Evolutionary conservation across 148 eudicot species (phyloP).

Genomic region (Vaccinium macrocarpon): DNA sequence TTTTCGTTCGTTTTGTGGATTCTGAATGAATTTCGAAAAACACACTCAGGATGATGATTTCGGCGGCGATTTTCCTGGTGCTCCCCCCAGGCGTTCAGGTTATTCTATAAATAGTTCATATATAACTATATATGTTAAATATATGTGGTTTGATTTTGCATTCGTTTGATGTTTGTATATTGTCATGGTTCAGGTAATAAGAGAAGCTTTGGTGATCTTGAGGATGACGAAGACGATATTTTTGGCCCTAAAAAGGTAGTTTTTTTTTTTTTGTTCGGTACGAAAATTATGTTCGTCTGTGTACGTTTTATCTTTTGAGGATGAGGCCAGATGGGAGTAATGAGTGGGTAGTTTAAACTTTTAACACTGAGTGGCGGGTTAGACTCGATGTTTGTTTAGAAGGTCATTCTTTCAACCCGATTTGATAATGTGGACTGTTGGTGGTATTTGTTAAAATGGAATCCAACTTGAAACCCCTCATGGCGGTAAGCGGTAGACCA

Average conservation of each 20-base stretch:
- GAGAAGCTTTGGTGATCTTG: constrained; percentile 84
- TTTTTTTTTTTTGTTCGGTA: not conserved
- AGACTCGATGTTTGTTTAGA: not conserved
- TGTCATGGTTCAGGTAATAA: constrained; percentile 51
- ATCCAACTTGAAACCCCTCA: not conserved
- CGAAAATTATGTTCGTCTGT: not conserved
- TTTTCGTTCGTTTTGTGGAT: constrained; percentile 2
- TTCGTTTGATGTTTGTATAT: not conserved
- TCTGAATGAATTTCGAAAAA: not conserved
- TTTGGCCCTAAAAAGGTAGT: constrained; percentile 78
- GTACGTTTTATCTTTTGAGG: not conserved
- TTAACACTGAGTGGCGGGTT: not conserved
- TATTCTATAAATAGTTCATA: not conserved
- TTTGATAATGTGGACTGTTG: not conserved
- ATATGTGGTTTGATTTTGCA: not conserved
- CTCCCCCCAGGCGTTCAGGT: constrained; percentile 56
- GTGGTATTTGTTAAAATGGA: not conserved
- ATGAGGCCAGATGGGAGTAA: not conserved
- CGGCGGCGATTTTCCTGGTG: constrained; percentile 77
- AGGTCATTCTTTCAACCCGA: not conserved
- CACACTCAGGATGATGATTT: constrained; percentile 81
- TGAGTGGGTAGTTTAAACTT: not conserved
- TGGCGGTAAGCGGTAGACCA: not conserved
- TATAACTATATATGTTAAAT: not conserved
- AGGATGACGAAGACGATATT: constrained; percentile 92